These are phyloP conservation scores for Bertia moriformis DNA, from an alignment of 2,329 filamentous ascomycete genomes.

Conservation along the genomic window DNA sequence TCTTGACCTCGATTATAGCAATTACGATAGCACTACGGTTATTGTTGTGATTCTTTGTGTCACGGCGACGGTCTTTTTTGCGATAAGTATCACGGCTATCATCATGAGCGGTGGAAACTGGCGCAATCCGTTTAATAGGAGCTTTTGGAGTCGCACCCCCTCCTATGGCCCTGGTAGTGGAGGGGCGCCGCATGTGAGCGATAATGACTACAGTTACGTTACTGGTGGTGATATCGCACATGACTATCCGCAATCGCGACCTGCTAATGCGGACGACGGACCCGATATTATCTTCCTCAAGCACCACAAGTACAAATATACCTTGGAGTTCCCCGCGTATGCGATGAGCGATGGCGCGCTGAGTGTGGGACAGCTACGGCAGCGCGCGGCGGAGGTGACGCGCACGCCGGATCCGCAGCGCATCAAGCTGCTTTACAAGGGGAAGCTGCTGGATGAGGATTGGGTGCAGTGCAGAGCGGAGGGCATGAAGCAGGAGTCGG, in stretches of 20 bases:
- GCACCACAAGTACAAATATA: slow-evolving; percentile 22
- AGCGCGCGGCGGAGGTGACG: slow-evolving; percentile 19
- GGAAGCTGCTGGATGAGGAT: slow-evolving; percentile 24
- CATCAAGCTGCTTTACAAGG: slow-evolving; percentile 29
- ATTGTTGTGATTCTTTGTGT: too few relatives aligned
- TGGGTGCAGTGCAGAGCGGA: slow-evolving; percentile 19
- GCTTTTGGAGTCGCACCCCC: too few relatives aligned
- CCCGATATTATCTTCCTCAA: slow-evolving; percentile 26
- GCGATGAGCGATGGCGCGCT: slow-evolving; percentile 27
- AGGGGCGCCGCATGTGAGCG: slow-evolving; percentile 16
- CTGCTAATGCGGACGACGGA: slow-evolving; percentile 11
- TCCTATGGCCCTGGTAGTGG: background rate
- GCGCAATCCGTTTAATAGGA: too few relatives aligned
- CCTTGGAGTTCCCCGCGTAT: slow-evolving; percentile 26
- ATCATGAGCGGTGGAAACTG: too few relatives aligned
- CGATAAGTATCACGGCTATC: too few relatives aligned
- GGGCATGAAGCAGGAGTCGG: slow-evolving; percentile 28
- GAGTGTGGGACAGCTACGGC: slow-evolving; percentile 22
- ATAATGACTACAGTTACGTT: slow-evolving; percentile 21
- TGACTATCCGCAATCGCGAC: too few relatives aligned
- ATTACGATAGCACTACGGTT: too few relatives aligned
- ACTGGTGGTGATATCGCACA: slow-evolving; percentile 12
- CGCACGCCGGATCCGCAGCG: slow-evolving; percentile 16
- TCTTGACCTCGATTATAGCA: too few relatives aligned
- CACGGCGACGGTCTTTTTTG: too few relatives aligned